These are phyloP conservation scores for Diaporthe ilicicola DNA, from an alignment of 2,329 filamentous ascomycete genomes.

Conservation along the genomic window DNA sequence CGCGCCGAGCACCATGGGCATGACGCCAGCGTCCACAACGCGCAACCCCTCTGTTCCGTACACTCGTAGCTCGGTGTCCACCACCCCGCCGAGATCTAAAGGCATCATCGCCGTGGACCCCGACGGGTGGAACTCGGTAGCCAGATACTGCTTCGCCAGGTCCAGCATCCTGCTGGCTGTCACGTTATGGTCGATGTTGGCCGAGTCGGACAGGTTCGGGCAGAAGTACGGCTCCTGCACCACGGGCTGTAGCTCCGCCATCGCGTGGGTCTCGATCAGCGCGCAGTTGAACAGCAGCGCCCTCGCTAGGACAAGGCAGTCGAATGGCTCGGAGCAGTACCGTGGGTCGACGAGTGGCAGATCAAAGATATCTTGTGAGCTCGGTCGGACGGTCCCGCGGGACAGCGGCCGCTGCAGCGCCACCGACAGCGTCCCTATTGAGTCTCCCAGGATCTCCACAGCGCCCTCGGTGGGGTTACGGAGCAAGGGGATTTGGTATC, in stretches of 20 bases:
- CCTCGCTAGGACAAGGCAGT: constrained; percentile 56
- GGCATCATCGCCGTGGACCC: constrained; percentile 35
- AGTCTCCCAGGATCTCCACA: constrained; percentile 41
- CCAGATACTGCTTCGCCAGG: constrained; percentile 36
- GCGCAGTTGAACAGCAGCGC: constrained; percentile 54
- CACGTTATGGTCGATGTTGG: constrained; percentile 43
- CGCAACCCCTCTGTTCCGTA: constrained; percentile 56
- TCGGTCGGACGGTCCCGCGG: constrained; percentile 58
- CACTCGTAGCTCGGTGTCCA: constrained; percentile 53
- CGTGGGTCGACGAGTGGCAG: constrained; percentile 61
- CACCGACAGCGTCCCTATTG: constrained; percentile 37
- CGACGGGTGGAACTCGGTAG: constrained; percentile 39
- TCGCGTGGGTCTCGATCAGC: constrained; percentile 37
- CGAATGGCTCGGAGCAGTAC: constrained; percentile 55
- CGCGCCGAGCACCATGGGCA: constrained; percentile 57
- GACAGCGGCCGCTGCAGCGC: constrained; percentile 37
- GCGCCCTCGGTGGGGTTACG: constrained; percentile 43
- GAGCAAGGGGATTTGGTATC: constrained; percentile 46
- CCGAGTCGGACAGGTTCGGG: background rate
- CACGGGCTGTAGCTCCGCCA: constrained; percentile 35
- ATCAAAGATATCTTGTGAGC: constrained; percentile 54
- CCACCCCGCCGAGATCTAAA: constrained; percentile 48
- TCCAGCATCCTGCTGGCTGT: constrained; percentile 52
- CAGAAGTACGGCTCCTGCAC: constrained; percentile 49
- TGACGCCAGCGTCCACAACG: constrained; percentile 56